Base-by-base conservation (phyloP, 2,329 filamentous ascomycete species). In the Ophiosphaerella narmari region DNA sequence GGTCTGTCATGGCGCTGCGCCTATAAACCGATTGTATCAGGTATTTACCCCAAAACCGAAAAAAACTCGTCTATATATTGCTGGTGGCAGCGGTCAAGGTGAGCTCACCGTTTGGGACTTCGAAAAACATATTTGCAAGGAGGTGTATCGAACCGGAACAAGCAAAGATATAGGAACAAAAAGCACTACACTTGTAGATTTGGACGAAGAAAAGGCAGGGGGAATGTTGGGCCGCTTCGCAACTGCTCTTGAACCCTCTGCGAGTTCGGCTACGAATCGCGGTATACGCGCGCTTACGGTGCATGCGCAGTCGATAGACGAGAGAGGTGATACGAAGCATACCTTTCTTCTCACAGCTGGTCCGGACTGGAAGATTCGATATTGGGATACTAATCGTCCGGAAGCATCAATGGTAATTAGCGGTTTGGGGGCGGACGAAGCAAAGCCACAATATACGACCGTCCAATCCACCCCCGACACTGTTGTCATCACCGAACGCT, bases 101-200 rank as follows among this genome's bases (percentile, higher is more conserved):
- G 94, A 99, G 68, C 85, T 99, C 29, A 95, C 91, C 0, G 89
- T 96, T 1, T 99, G 94, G 94, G 94, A 97, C 66, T 80, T 97
- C 13, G 93, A 97, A 69, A 95, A 93, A 75, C 85, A 86, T 7
- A 82, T 89, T 39, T 99, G 94, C 66, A 85, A 90, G 51, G 92
- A 97, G 70, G 87, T 97, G 1, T 96, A 96, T 70, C 86, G 91
- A 70, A 70, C 85, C 1, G 83, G 83, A 23, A 45, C 44, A 11
- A 60, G 61, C 33, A 71, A 66, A 52, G 67, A 71, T 23, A 63
- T 57, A 3, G 67, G 68, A 4, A 58, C 52, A 8, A 85, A 74
- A 82, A 88, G 50, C 77, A 73, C 63, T 68, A 88, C 92, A 39
- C 83, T 93, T 2, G 92, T 90, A 83, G 89, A 91, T 43, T 87